Conservation (phyloP, 305 asterid species). For the Fraxinus paxiana region DNA sequence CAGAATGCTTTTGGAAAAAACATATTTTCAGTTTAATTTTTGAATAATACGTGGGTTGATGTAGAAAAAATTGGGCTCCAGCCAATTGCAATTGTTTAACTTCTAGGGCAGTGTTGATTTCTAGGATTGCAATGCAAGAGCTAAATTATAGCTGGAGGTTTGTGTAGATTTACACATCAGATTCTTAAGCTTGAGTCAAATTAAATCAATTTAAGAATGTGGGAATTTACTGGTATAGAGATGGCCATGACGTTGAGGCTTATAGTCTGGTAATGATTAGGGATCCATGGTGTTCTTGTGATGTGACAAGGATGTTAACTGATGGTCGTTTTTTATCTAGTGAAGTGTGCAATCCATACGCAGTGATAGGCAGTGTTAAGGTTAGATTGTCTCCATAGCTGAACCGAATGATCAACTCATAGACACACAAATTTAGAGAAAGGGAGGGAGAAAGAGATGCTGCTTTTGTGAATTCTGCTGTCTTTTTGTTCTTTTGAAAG, state of each 20-base stretch:
- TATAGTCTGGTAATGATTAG: not conserved
- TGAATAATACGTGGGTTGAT: not conserved
- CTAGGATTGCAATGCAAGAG: not conserved
- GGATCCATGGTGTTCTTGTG: not conserved
- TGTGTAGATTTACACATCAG: not conserved
- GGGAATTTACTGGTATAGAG: not conserved
- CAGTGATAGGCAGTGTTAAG: not conserved
- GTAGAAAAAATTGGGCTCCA: not conserved
- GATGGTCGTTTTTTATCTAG: not conserved
- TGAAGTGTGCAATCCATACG: not conserved
- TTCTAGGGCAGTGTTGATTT: not conserved
- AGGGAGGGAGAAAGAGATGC: not conserved
- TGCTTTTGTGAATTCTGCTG: not conserved
- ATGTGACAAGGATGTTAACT: not conserved
- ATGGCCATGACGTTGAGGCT: not conserved
- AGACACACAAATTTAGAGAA: not conserved
- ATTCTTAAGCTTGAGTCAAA: not conserved
- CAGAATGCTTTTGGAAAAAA: not conserved
- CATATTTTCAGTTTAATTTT: not conserved
- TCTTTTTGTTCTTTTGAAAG: not conserved
- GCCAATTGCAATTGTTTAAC: not conserved
- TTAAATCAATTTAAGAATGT: not conserved
- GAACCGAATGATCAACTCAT: not conserved
- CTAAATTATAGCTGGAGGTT: not conserved
- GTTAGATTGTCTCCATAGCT: not conserved